phyloP scores from a whole-genome alignment of 2,329 filamentous ascomycete species.

The Rugonectria rugulosa region DNA sequence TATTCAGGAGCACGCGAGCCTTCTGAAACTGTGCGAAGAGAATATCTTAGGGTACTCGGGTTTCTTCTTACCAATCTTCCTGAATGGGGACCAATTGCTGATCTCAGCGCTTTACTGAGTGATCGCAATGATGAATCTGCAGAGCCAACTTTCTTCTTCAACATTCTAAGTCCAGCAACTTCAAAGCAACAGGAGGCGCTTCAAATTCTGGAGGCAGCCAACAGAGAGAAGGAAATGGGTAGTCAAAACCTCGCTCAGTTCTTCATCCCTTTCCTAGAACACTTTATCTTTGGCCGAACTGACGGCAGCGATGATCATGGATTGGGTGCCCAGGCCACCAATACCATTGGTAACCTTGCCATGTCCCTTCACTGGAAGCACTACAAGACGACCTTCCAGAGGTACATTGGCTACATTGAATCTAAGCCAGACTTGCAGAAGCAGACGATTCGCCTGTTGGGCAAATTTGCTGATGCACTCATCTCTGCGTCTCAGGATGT shows the following conservation, averaged over 20 bases:
- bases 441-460: constrained; percentile 82
- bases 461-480: constrained; percentile 81
- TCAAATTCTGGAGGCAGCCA: constrained; percentile 75
- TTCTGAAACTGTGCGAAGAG: constrained; percentile 84
- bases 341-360: constrained; percentile 77
- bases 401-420: constrained; percentile 83
- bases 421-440: constrained; percentile 86
- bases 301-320: constrained; percentile 82
- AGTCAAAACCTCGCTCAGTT: constrained; percentile 85
- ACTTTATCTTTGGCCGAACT: constrained; percentile 86
- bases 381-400: constrained; percentile 82
- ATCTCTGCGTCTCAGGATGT: constrained; percentile 59
- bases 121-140: constrained; percentile 68
- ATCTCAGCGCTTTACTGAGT: constrained; percentile 74
- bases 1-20: constrained; percentile 77
- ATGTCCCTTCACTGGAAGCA: constrained; percentile 88
- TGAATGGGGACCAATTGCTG: constrained; percentile 73
- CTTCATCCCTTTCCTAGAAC: constrained; percentile 90
- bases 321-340: constrained; percentile 85
- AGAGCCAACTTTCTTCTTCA: constrained; percentile 84
- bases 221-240: constrained; percentile 68
- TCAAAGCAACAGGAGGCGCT: constrained; percentile 86
- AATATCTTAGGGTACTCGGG: constrained; percentile 82
- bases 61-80: constrained; percentile 77
- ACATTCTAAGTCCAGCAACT: constrained; percentile 89